Evolutionary conservation across 2,329 filamentous ascomycete genomes (phyloP), one percentile per base, ranked within the genome.

Genomic region (Ophiocordyceps unilateralis): DNA sequence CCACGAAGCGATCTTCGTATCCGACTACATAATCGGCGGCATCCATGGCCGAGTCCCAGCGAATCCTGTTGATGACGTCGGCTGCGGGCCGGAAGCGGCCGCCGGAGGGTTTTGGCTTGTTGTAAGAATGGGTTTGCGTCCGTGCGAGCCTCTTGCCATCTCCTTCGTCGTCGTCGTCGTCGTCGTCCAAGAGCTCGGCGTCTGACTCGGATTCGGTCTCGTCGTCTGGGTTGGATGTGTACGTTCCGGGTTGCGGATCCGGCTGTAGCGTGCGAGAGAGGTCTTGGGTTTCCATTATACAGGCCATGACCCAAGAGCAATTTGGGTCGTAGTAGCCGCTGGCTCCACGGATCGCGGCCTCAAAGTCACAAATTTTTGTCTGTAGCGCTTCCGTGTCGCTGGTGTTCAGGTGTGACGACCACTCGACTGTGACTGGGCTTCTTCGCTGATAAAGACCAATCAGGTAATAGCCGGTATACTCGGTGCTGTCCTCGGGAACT

Each of bases 391-490:
- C 19, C 4, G 2, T 15, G 20, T 10, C 14, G 19, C 9, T n/a
- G 5, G 11, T 12, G 8, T 17, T 15, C 3, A n/a, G 14, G 30
- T 8, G 10, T 17, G 17, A 63, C 58, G 6, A 72, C 47, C 1
- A 70, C 63, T 1, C 49, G 49, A 8, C 54, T 49, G 34, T 55
- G 19, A 10, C 11, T n/a, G 20, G 15, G 10, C 19, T 22, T 22
- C 19, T 10, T 39, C 50, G 50, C 52, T 54, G 56, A 11, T 66
- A 62, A 12, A 82, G 60, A 0, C 78, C 78, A 19, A 81, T 64
- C 2, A 82, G 64, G 52, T 81, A 81, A 47, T 65, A 74, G 3
- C 74, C 73, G 32, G 75, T 66, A 47, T 75, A 77, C 46, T 79
- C 73, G 1, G 54, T 47, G 14, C 50, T 54, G 1, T 60, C 52